Evolutionary conservation across 1,139 yeast species (phyloP).

Genomic region (Schizosaccharomyces versatilis): DNA sequence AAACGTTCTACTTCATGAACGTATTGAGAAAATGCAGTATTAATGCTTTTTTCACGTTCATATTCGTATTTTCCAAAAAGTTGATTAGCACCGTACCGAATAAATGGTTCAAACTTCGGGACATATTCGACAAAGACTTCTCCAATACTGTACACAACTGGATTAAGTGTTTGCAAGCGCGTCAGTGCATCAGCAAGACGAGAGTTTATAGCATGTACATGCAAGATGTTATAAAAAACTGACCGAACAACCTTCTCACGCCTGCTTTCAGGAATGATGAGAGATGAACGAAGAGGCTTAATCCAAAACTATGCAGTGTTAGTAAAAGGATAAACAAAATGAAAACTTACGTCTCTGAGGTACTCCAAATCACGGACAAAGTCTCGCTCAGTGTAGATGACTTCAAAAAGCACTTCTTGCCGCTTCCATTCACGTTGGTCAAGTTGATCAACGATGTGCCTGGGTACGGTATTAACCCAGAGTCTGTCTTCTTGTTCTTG

Average conservation of each 20-base stretch:
- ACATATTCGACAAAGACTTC: conserved; percentile 71
- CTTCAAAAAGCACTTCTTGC: conserved; percentile 87
- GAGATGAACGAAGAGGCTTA: conserved; percentile 70
- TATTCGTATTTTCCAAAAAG: conserved; percentile 88
- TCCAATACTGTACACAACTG: conserved; percentile 67
- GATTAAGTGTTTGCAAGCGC: conserved; percentile 67
- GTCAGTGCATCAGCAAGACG: conserved; percentile 75
- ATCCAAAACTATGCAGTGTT: conserved; percentile 37
- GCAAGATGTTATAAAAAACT: conserved; percentile 77
- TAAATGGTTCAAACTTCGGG: conserved; percentile 76
- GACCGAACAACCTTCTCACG: conserved; percentile 77
- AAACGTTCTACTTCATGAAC: conserved; percentile 77
- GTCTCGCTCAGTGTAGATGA: conserved; percentile 81
- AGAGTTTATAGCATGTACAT: conserved; percentile 62
- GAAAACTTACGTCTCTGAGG: conserved; percentile 34
- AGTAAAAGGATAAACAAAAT: no score
- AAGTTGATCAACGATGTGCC: conserved; percentile 51
- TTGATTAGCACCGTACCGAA: conserved; percentile 80
- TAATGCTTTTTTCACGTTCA: conserved; percentile 80
- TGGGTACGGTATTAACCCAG: conserved; percentile 87
- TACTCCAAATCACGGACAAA: conserved; percentile 88
- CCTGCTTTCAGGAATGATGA: conserved; percentile 70
- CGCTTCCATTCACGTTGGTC: conserved; percentile 75
- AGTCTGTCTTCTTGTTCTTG: conserved; percentile 37
- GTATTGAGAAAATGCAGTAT: conserved; percentile 73